Evolutionary conservation across 169 alveolate genomes (phyloP), one percentile per base, ranked within the genome.

Genomic region (Plasmodium yoelii): DNA sequence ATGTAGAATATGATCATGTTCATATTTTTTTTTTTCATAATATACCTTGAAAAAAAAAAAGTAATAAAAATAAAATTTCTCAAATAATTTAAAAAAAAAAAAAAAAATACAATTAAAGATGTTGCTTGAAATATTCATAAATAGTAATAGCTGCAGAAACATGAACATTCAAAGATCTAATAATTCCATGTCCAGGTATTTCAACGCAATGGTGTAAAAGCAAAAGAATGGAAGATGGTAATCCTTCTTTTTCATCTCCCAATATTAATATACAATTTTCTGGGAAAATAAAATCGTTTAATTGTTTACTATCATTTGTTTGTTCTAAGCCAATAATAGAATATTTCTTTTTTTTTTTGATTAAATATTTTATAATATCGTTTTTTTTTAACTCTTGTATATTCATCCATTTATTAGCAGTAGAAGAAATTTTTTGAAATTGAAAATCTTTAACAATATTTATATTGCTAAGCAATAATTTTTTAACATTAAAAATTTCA

Each of bases 201-300:
- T 96, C 98, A 19, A 96, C 88, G 84, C 99, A 97, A 61, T 93
- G 86, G 89, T 97, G 98, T 9, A 95, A 70, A n/a, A 95, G 84
- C 22, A 94, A 86, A 46, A 95, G 87, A 59, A 96, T 91, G 46
- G 95, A 94, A 19, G 96, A 93, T 9, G 98, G 99, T 60, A 97
- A 88, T n/a, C 98, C 99, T 73, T 96, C 98, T 70, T 97, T 96
- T 94, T 97, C 99, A 26, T 95, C 97, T 1, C 99, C 98, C 24
- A 97, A 82, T 65, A 97, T 94, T 67, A 97, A 72, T 12, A 96
- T 93, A 70, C 94, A 92, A 53, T 95, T 96, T 57, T 91, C 90
- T 24, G 97, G 97, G 94, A 97, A 97, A 49, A 88, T 49, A 82
- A 90, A 95, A 39, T 87, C 90, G 28, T 93, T 84, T 18, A 97